phyloP scores from a whole-genome alignment of 345 rosid genomes.

The Litchi chinensis region DNA sequence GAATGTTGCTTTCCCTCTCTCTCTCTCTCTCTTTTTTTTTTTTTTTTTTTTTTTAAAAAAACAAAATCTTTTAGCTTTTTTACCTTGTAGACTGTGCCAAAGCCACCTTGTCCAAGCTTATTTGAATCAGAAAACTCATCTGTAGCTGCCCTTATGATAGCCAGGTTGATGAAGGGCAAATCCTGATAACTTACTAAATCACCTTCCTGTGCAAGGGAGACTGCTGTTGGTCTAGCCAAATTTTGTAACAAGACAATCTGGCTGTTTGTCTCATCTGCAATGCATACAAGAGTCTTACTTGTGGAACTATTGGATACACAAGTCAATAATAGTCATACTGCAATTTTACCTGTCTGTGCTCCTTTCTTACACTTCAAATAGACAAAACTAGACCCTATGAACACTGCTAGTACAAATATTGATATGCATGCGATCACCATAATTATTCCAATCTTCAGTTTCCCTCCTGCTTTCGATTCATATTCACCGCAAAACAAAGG shows the following conservation, averaged over 20 bases:
- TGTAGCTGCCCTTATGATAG: slow-evolving; percentile 28
- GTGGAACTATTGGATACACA: neutral
- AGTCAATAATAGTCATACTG: neutral
- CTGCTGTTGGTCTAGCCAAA: slow-evolving; percentile 26
- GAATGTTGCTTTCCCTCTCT: no score
- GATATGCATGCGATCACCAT: slow-evolving; percentile 10
- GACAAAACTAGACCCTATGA: slow-evolving; percentile 21
- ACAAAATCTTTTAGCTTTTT: no score
- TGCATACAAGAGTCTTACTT: neutral
- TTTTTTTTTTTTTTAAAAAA: no score
- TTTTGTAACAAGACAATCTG: slow-evolving; percentile 22
- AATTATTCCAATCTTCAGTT: slow-evolving; percentile 28
- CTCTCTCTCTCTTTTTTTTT: neutral
- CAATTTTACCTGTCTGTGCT: slow-evolving; percentile 23
- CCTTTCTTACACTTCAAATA: slow-evolving; percentile 11
- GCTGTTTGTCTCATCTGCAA: slow-evolving; percentile 31
- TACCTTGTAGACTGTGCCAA: slow-evolving; percentile 49
- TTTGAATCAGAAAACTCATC: slow-evolving; percentile 36
- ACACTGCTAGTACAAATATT: slow-evolving; percentile 4
- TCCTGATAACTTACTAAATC: slow-evolving; percentile 34
- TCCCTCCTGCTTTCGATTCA: slow-evolving; percentile 26
- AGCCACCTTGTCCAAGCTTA: slow-evolving; percentile 47
- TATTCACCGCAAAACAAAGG: no score
- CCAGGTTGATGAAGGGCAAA: slow-evolving; percentile 35
- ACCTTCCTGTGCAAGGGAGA: slow-evolving; percentile 22